Evolutionary conservation across 108 stramenopile genomes (phyloP).

Genomic region (Skeletonema costatum): DNA sequence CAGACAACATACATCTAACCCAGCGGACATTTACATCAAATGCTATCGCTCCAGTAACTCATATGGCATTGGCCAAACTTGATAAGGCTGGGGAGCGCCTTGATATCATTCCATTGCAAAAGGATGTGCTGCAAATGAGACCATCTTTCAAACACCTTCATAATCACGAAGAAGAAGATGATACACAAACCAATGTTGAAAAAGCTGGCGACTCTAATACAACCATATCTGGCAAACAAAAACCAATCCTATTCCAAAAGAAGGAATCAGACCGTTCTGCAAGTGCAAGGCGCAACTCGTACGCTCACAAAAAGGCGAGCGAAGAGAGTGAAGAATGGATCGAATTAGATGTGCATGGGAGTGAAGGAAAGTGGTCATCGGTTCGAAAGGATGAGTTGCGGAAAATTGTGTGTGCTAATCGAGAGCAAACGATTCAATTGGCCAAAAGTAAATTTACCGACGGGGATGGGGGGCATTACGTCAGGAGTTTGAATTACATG

Average conservation of each 20-base stretch:
- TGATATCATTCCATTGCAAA: constrained; percentile 26
- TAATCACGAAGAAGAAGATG: constrained; percentile 49
- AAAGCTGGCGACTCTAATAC: constrained; percentile 1
- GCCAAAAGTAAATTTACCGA: constrained; percentile 5
- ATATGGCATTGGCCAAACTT: constrained; percentile 85
- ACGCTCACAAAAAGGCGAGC: constrained; percentile 78
- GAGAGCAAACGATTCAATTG: constrained; percentile 6
- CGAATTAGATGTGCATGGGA: constrained; percentile 59
- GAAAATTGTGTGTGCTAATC: constrained; percentile 31
- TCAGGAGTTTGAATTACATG: constrained; percentile 69
- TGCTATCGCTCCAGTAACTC: constrained; percentile 71
- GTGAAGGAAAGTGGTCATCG: constrained; percentile 13
- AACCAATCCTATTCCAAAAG: constrained; percentile 77
- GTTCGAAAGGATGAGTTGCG: constrained; percentile 36
- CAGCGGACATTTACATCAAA: constrained; percentile 68
- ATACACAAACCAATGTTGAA: constrained; percentile 25
- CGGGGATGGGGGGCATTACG: constrained; percentile 32
- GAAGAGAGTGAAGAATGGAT: constrained; percentile 91
- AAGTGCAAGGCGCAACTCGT: constrained; percentile 68
- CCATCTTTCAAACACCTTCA: constrained; percentile 49
- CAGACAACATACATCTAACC: constrained; percentile 45
- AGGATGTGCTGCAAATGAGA: constrained; percentile 41
- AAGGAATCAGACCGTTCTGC: constrained; percentile 86
- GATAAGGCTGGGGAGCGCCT: constrained; percentile 23
- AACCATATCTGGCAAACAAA: constrained; percentile 13